Conservation (phyloP, 2,329 filamentous ascomycete genomes). For the Hypoxylon sp. region DNA sequence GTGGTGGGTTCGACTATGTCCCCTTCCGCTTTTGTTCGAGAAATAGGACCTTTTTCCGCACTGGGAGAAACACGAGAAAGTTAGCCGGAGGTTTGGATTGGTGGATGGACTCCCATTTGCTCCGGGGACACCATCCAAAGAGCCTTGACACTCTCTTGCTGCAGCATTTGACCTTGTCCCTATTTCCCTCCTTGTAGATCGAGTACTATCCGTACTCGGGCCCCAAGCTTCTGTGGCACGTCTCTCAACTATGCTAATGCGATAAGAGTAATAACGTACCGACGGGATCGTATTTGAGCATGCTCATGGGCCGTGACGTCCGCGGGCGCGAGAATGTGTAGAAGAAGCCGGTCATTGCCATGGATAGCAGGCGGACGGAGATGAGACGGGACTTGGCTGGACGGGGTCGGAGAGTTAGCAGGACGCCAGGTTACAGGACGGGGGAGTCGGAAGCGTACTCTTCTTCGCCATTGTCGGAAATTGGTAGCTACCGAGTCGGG, state of each 20-base stretch:
- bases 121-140: neutral
- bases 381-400: constrained; percentile 92
- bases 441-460: constrained; percentile 50
- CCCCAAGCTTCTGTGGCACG: neutral
- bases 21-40: constrained; percentile 89
- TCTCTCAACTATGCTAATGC: neutral
- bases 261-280: constrained; percentile 67
- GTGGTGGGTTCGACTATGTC: constrained; percentile 60
- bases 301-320: constrained; percentile 86
- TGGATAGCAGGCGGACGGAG: constrained; percentile 93
- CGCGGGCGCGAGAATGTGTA: constrained; percentile 90
- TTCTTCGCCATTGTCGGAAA: constrained; percentile 60
- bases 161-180: neutral
- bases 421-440: neutral
- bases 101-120: neutral
- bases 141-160: neutral
- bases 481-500: constrained; percentile 28
- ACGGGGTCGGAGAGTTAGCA: constrained; percentile 14
- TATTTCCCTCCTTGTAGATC: neutral
- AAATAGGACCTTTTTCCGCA: constrained; percentile 96
- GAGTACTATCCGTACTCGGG: neutral
- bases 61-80: constrained; percentile 61
- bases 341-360: constrained; percentile 99
- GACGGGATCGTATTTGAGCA: constrained; percentile 99
- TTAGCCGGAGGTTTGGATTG: constrained; percentile 9